Evolutionary conservation across 371 early-diverging fungal species (phyloP).

Genomic region (Lichtheimia ramosa): DNA sequence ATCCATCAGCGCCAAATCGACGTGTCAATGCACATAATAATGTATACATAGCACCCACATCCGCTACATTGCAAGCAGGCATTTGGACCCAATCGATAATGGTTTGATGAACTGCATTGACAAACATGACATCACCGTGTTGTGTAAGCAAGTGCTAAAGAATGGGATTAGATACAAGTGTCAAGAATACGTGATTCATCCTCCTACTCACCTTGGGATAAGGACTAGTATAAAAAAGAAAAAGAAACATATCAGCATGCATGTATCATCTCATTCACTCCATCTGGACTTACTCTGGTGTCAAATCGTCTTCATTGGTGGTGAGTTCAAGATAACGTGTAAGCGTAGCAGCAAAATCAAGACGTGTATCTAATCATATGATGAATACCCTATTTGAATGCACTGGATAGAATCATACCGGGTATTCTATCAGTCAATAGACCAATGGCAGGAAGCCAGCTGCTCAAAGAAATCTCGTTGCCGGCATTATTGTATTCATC

Average conservation of each 20-base stretch:
- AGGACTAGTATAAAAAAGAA: conserved; percentile 15
- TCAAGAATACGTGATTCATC: no score
- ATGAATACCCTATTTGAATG: no score
- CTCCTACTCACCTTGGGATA: conserved; percentile 19
- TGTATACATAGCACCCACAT: conserved; percentile 57
- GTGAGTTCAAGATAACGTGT: conserved; percentile 36
- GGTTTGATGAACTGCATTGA: conserved; percentile 52
- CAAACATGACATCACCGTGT: conserved; percentile 50
- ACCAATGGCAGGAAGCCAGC: conserved; percentile 41
- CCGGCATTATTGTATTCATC: conserved; percentile 7
- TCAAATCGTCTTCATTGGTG: conserved; percentile 26
- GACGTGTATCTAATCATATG: conserved; percentile 28
- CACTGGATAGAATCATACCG: conserved; percentile 20
- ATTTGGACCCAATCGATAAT: conserved; percentile 59
- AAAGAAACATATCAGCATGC: not conserved
- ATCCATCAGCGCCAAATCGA: conserved; percentile 59
- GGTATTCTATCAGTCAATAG: conserved; percentile 27
- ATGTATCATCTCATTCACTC: no score
- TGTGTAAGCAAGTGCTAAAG: conserved; percentile 21
- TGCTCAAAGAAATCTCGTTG: conserved; percentile 24
- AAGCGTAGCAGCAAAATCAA: conserved; percentile 31
- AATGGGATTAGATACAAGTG: conserved; percentile 5
- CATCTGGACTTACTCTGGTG: conserved; percentile 32
- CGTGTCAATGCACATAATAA: conserved; percentile 53
- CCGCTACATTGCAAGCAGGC: conserved; percentile 52